Evolutionary conservation across 305 asterid species (phyloP).

Genomic region (Nicotiana rustica): DNA sequence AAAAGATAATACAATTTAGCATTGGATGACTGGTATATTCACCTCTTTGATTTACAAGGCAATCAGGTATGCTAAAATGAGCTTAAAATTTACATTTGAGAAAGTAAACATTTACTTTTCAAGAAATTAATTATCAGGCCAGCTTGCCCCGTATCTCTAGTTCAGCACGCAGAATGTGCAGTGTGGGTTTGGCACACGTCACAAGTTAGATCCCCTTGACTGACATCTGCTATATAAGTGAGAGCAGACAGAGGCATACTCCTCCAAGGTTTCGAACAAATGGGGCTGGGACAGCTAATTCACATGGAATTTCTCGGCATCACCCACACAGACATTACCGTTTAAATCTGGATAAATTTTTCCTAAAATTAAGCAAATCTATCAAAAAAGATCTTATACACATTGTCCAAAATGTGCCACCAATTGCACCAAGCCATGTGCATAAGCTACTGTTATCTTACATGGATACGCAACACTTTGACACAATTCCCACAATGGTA

Average conservation of each 20-base stretch:
- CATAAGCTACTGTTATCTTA: constrained; percentile 4
- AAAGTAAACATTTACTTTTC: background rate
- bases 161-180: background rate
- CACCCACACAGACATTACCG: background rate
- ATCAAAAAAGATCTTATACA: constrained; percentile 4
- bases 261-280: background rate
- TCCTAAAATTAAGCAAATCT: background rate
- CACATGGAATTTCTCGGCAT: background rate
- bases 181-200: background rate
- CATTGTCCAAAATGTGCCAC: background rate
- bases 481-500: background rate
- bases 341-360: background rate
- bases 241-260: background rate
- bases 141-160: background rate
- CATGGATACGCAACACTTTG: background rate
- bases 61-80: background rate
- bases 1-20: background rate
- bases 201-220: background rate
- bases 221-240: background rate
- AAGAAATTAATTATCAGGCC: background rate
- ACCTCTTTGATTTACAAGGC: background rate
- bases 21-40: background rate
- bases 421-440: background rate
- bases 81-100: background rate
- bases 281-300: background rate